Conservation (phyloP, 2,329 filamentous ascomycete genomes). For the Calonectria henricotiae region DNA sequence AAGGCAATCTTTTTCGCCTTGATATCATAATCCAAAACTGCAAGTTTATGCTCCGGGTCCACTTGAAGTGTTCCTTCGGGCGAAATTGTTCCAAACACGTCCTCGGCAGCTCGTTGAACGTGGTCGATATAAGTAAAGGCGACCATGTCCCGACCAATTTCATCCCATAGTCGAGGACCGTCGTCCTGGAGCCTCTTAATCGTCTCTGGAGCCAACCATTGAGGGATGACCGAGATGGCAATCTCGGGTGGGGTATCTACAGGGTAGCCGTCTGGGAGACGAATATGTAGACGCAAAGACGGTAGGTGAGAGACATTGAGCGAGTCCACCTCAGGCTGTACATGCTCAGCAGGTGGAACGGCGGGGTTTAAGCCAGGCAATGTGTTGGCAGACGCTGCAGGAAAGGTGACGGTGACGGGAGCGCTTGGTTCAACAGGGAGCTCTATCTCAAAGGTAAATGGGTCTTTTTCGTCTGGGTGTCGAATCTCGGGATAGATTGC, state of each 20-base stretch:
- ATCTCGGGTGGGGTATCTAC: slow-evolving; percentile 67
- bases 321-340: slow-evolving; percentile 59
- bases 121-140: slow-evolving; percentile 78
- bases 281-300: slow-evolving; percentile 69
- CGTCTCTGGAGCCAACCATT: slow-evolving; percentile 70
- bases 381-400: slow-evolving; percentile 59
- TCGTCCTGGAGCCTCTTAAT: slow-evolving; percentile 69
- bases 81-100: slow-evolving; percentile 73
- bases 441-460: slow-evolving; percentile 70
- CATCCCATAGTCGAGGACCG: slow-evolving; percentile 73
- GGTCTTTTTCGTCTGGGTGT: slow-evolving; percentile 60
- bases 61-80: slow-evolving; percentile 68
- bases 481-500: slow-evolving; percentile 80
- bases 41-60: slow-evolving; percentile 74
- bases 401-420: slow-evolving; percentile 73
- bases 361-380: slow-evolving; percentile 38
- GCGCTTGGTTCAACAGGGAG: slow-evolving; percentile 71
- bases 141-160: slow-evolving; percentile 72
- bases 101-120: slow-evolving; percentile 72
- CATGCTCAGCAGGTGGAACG: slow-evolving; percentile 37
- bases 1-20: slow-evolving; percentile 83
- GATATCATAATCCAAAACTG: slow-evolving; percentile 84
- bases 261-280: slow-evolving; percentile 74
- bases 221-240: slow-evolving; percentile 68
- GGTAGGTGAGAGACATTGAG: slow-evolving; percentile 73